These are phyloP conservation scores for Erysimum cheiri DNA, from an alignment of 441 rosid species.

Conservation along the genomic window DNA sequence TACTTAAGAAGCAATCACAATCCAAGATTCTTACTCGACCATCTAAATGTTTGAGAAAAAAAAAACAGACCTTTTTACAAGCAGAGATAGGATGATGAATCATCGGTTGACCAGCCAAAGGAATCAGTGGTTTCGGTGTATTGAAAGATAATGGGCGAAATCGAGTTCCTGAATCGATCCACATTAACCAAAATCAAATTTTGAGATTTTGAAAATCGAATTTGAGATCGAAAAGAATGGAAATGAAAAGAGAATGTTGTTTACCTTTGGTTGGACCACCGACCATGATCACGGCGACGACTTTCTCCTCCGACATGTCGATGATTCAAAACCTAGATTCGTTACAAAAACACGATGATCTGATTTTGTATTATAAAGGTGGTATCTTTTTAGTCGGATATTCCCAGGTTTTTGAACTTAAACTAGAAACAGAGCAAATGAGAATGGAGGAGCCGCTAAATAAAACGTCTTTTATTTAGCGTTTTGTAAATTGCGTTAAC, in stretches of 20 bases:
- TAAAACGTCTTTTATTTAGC: too few relatives aligned
- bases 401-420: constrained; percentile 9
- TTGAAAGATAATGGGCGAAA: constrained; percentile 88
- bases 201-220: neutral
- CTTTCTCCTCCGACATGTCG: constrained; percentile 56
- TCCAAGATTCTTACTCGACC: neutral
- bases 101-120: constrained; percentile 94
- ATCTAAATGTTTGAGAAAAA: neutral
- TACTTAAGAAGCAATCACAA: neutral
- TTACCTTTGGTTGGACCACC: constrained; percentile 96
- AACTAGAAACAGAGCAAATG: constrained; percentile 17
- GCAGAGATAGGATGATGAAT: constrained; percentile 95
- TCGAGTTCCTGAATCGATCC: constrained; percentile 64
- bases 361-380: constrained; percentile 2
- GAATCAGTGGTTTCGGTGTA: constrained; percentile 82
- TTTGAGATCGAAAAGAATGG: constrained; percentile 21
- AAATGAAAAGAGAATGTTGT: neutral
- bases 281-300: constrained; percentile 91
- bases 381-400: constrained; percentile 28
- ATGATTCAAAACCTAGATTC: constrained; percentile 29
- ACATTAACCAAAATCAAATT: constrained; percentile 11
- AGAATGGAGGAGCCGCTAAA: neutral
- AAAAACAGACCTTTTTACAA: constrained; percentile 73
- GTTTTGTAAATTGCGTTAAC: too few relatives aligned
- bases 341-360: constrained; percentile 18